Evolutionary conservation across 1,284 basidiomycete species (phyloP).

Genomic region (Amylostereum areolatum): DNA sequence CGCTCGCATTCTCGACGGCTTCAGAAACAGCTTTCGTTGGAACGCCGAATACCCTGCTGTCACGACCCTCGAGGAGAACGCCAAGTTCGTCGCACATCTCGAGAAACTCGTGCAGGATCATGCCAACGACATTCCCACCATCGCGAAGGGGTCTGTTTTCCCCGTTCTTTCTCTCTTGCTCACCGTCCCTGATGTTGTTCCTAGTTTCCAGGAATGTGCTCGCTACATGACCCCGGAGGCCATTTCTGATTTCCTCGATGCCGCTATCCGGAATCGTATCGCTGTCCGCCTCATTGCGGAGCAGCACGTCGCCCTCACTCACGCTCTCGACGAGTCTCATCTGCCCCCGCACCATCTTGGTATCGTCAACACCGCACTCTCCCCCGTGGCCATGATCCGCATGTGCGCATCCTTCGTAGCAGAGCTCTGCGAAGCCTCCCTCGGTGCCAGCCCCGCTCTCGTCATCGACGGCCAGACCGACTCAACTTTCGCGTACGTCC

Average conservation of each 20-base stretch:
- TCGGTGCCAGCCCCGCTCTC: conserved; percentile 66
- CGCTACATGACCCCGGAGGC: conserved; percentile 77
- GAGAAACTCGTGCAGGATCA: conserved; percentile 73
- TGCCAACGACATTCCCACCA: conserved; percentile 82
- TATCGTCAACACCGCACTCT: conserved; percentile 65
- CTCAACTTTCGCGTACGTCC: conserved; percentile 71
- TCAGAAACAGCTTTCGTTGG: conserved; percentile 70
- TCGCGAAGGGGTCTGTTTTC: conserved; percentile 75
- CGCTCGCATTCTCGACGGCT: conserved; percentile 65
- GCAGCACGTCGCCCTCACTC: conserved; percentile 83
- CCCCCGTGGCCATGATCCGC: conserved; percentile 63
- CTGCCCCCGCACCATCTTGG: conserved; percentile 40
- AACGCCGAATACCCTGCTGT: conserved; percentile 69
- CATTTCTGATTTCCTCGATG: conserved; percentile 77
- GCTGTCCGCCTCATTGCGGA: conserved; percentile 88
- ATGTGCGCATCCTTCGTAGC: conserved; percentile 79
- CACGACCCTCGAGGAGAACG: conserved; percentile 64
- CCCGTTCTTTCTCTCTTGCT: not conserved
- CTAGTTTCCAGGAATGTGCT: conserved; percentile 81
- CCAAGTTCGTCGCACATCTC: conserved; percentile 60
- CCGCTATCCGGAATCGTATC: conserved; percentile 82
- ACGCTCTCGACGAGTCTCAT: conserved; percentile 41
- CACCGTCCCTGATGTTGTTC: conserved; percentile 6
- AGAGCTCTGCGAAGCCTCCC: conserved; percentile 82
- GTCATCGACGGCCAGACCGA: conserved; percentile 64